These are phyloP conservation scores for Neurospora sublineolata DNA, from an alignment of 495 filamentous ascomycete genomes.

Conservation along the genomic window DNA sequence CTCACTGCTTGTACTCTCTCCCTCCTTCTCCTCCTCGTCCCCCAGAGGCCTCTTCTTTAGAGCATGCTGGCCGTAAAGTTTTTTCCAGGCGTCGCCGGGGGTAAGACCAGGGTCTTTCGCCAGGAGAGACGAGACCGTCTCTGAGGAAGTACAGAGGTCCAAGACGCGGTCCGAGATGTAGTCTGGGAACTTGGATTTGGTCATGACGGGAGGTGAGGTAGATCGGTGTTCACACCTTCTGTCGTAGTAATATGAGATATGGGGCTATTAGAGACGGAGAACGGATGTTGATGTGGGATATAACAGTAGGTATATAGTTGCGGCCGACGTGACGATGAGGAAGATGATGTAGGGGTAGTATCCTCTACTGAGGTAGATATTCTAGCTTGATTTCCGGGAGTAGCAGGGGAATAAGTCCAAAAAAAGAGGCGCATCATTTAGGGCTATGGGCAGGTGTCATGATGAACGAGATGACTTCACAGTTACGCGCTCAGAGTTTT, in stretches of 20 bases:
- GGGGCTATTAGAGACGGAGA: background rate
- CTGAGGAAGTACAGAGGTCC: slow-evolving; percentile 35
- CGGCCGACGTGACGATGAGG: background rate
- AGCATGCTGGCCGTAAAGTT: slow-evolving; percentile 35
- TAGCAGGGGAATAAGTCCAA: background rate
- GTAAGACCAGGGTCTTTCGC: slow-evolving; percentile 34
- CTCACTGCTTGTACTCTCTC: background rate
- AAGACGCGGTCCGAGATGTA: slow-evolving; percentile 14
- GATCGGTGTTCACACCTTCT: background rate
- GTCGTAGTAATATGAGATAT: background rate
- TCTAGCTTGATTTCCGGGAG: background rate
- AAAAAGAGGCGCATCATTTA: background rate
- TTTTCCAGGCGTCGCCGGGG: slow-evolving; percentile 43
- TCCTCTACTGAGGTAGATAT: background rate
- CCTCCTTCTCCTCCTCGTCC: background rate
- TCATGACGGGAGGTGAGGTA: background rate
- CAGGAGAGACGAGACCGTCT: slow-evolving; percentile 47
- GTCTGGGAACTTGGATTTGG: background rate
- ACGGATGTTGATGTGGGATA: background rate
- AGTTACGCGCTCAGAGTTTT: background rate
- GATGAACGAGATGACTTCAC: background rate
- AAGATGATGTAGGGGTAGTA: background rate
- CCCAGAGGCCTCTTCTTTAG: slow-evolving; percentile 7
- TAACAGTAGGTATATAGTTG: background rate
- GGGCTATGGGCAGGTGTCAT: background rate